Conservation (phyloP, 2,329 filamentous ascomycete genomes). For the Pyrenophora seminiperda region DNA sequence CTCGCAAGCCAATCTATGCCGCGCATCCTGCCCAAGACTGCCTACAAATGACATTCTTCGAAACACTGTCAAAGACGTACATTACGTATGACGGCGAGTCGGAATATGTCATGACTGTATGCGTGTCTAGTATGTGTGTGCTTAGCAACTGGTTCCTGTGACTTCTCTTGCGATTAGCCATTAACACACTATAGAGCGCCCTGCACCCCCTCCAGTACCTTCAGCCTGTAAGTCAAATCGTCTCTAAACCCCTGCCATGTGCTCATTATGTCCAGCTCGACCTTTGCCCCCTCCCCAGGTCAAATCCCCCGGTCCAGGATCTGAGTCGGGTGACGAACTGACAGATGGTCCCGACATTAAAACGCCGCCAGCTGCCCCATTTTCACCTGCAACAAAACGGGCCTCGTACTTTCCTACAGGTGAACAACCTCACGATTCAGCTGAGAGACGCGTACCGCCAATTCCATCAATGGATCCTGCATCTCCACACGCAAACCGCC, state of each 20-base stretch:
- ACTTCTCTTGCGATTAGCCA: neutral
- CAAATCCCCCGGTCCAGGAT: conserved; percentile 74
- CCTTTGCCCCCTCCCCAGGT: conserved; percentile 61
- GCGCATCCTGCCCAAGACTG: conserved; percentile 26
- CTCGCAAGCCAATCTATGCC: conserved; percentile 41
- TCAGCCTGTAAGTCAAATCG: conserved; percentile 36
- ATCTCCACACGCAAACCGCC: conserved; percentile 42
- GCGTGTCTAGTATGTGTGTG: conserved; percentile 46
- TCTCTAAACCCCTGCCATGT: neutral
- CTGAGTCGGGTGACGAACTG: conserved; percentile 87
- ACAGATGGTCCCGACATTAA: conserved; percentile 38
- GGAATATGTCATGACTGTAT: conserved; percentile 47
- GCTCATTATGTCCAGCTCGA: conserved; percentile 59
- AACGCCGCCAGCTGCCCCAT: conserved; percentile 33
- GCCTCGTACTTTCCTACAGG: conserved; percentile 51
- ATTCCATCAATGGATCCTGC: conserved; percentile 58
- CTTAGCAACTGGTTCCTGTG: neutral
- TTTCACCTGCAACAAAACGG: conserved; percentile 42
- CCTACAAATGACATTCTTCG: conserved; percentile 33
- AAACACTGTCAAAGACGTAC: conserved; percentile 43
- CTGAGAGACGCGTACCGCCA: conserved; percentile 51
- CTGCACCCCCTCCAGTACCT: conserved; percentile 46
- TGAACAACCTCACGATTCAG: conserved; percentile 33
- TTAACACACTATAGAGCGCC: conserved; percentile 49
- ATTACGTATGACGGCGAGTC: conserved; percentile 39